Evolutionary conservation across 371 early-diverging fungal species (phyloP).

Genomic region (Conidiobolus incongruus): DNA sequence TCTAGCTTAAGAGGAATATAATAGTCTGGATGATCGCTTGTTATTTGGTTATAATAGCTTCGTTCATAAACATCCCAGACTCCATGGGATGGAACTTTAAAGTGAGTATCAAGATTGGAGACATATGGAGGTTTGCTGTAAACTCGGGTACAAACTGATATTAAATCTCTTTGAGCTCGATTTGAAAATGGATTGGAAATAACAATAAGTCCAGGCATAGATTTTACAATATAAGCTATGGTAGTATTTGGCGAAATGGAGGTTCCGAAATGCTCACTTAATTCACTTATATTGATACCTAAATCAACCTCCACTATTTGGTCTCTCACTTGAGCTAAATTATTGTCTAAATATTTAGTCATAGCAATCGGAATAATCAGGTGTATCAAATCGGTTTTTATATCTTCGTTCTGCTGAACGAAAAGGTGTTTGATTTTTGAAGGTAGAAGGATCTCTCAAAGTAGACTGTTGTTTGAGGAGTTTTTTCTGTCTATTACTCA

Average conservation of each 20-base stretch:
- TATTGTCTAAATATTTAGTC: background rate
- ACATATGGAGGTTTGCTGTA: constrained; percentile 50
- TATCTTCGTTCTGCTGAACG: background rate
- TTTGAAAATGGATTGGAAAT: constrained; percentile 49
- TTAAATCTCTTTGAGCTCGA: constrained; percentile 31
- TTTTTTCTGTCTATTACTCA: constrained; percentile 2
- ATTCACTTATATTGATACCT: no score
- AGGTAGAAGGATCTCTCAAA: background rate
- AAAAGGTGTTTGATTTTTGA: background rate
- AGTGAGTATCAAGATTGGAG: constrained; percentile 67
- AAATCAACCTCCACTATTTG: no score
- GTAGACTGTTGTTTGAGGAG: background rate
- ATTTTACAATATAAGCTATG: constrained; percentile 19
- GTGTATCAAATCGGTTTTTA: background rate
- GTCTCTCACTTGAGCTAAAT: no score
- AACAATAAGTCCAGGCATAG: constrained; percentile 30
- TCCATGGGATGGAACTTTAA: constrained; percentile 30
- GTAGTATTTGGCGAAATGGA: background rate
- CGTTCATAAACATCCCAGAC: constrained; percentile 35
- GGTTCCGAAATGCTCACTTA: no score
- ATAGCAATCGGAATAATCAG: background rate
- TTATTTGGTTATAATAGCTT: constrained; percentile 9
- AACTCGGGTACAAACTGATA: constrained; percentile 33
- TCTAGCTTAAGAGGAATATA: constrained; percentile 9
- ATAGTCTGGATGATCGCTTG: constrained; percentile 9